Evolutionary conservation across 164 flowering plant genomes (phyloP).

Genomic region (Santalum album): DNA sequence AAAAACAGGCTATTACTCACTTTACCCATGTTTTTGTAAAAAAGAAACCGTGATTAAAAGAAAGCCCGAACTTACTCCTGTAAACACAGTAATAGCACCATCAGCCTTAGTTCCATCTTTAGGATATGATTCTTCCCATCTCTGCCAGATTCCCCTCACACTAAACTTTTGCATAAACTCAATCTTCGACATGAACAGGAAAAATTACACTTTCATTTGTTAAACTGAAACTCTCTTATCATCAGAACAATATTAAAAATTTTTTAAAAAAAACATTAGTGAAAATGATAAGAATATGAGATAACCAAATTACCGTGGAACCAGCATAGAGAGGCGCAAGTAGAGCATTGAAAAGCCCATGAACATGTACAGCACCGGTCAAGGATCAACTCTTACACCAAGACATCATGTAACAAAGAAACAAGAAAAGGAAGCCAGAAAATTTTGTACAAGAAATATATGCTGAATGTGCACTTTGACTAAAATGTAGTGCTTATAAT

Average conservation of each 20-base stretch:
- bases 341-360: constrained; percentile 94
- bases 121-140: constrained; percentile 96
- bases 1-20: too few species aligned
- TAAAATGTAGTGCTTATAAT: not conserved
- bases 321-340: constrained; percentile 98
- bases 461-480: not conserved
- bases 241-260: not conserved
- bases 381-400: constrained; percentile 38
- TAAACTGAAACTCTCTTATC: not conserved
- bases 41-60: too few species aligned
- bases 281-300: not conserved
- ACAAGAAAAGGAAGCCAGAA: not conserved
- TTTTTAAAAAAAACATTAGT: not conserved
- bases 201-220: constrained; percentile 6
- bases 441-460: not conserved
- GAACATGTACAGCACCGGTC: constrained; percentile 70
- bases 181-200: constrained; percentile 48
- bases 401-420: not conserved
- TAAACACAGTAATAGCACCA: constrained; percentile 80
- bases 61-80: constrained; percentile 66
- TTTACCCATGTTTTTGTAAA: too few species aligned
- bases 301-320: constrained; percentile 42
- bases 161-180: constrained; percentile 97
- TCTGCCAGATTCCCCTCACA: constrained; percentile 97
- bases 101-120: constrained; percentile 45